Percentiles rank a stretch among this genome's conserved stretches.
phyloP scores from a whole-genome alignment of 495 filamentous ascomycete genomes.

The Symbiotaphrina buchneri region DNA sequence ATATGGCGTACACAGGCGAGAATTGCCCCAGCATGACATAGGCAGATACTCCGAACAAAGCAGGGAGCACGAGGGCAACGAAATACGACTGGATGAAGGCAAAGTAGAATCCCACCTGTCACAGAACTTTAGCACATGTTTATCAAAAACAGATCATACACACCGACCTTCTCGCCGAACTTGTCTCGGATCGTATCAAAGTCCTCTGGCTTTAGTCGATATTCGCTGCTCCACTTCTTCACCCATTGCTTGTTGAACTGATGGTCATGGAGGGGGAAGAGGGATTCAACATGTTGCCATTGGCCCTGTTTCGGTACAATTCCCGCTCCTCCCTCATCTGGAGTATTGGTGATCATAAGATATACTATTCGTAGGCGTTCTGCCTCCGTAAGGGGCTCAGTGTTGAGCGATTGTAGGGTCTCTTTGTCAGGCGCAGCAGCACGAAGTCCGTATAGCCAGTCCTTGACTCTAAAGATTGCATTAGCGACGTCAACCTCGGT shows the following conservation, averaged over 20 bases:
- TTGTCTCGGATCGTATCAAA: constrained; percentile 66
- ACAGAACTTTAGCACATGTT: not conserved
- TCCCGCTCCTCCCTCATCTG: constrained; percentile 67
- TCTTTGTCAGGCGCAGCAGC: constrained; percentile 57
- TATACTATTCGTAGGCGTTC: constrained; percentile 74
- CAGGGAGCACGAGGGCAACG: constrained; percentile 63
- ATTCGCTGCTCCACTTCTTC: constrained; percentile 66
- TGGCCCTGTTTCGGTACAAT: constrained; percentile 63
- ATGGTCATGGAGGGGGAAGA: constrained; percentile 81
- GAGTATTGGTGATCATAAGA: constrained; percentile 64
- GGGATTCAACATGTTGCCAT: constrained; percentile 65
- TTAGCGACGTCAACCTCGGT: not conserved
- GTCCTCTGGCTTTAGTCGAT: constrained; percentile 53
- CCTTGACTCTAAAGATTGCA: constrained; percentile 42
- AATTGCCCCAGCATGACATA: constrained; percentile 72
- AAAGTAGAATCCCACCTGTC: constrained; percentile 77
- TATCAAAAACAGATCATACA: not conserved
- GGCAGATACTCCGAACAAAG: constrained; percentile 54
- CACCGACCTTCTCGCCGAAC: constrained; percentile 63
- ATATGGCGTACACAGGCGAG: constrained; percentile 61
- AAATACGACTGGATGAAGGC: constrained; percentile 91
- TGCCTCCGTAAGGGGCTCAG: constrained; percentile 60
- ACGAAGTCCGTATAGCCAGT: constrained; percentile 88
- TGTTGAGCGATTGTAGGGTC: constrained; percentile 32
- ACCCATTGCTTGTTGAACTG: constrained; percentile 81